Percentiles rank a stretch among this genome's conserved stretches.
phyloP scores from a whole-genome alignment of 1,139 yeast genomes.

The Saccharomyces hybrid region DNA sequence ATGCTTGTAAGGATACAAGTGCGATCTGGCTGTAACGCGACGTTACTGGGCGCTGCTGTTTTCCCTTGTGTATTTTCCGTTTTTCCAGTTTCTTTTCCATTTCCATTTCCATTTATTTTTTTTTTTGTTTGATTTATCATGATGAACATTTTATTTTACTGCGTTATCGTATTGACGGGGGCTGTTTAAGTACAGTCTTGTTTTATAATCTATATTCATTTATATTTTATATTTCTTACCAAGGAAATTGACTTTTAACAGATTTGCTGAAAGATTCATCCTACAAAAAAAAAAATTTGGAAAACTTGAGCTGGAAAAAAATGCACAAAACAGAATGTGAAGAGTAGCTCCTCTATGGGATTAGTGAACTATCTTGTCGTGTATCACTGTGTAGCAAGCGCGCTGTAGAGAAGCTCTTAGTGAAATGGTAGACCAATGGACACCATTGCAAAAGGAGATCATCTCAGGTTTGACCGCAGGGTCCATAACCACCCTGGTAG shows the following conservation, averaged over 20 bases:
- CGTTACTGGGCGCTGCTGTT: neutral
- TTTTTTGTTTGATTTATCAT: constrained; percentile 3
- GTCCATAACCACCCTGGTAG: constrained; percentile 62
- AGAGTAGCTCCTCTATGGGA: neutral
- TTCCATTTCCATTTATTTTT: neutral
- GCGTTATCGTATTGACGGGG: constrained; percentile 21
- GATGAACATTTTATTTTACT: constrained; percentile 13
- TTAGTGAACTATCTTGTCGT: neutral
- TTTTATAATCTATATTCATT: neutral
- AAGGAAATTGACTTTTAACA: neutral
- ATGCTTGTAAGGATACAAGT: neutral
- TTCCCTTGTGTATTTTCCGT: neutral
- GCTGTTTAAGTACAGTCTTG: constrained; percentile 13
- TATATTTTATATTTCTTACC: neutral
- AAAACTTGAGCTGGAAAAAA: neutral
- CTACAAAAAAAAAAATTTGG: neutral
- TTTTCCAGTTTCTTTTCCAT: neutral
- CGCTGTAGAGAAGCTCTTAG: neutral
- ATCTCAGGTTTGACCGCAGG: constrained; percentile 83
- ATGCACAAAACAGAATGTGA: neutral
- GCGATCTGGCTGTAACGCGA: neutral
- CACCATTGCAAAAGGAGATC: constrained; percentile 42
- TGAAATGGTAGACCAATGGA: constrained; percentile 8
- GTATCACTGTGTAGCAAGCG: neutral
- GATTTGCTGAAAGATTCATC: neutral